Base-by-base conservation (phyloP, 352 stramenopile genomes). In the Phytopythium boreale region DNA sequence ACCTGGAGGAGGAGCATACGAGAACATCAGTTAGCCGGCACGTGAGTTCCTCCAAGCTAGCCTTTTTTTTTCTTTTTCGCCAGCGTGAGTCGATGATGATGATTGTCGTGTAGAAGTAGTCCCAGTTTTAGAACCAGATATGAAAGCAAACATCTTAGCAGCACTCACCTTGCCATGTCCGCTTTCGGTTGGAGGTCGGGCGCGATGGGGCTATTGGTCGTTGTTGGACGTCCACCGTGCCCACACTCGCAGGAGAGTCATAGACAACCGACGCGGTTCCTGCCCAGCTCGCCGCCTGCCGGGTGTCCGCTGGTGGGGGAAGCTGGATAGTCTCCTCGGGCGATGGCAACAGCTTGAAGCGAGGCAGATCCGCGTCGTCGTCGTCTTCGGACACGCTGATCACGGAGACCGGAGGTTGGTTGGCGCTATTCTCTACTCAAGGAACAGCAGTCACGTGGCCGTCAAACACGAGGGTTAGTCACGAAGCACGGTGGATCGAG, bases 331-430 rank as follows among this genome's bases (percentile, higher is more conserved):
- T 9, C 34, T 56, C 27, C 11, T 64, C 59, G 17, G 47, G 44
- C 9, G 56, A 43, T 2, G 59, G 46, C 9, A 64, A 34, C 47
- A 64, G 22, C 22, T 44, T 46, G 36, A 64, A 64, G 9, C 31
- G 59, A 1, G 59, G 59, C 15, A 57, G 3, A 14, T 51, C 31
- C 20, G 43, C 20, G 14, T 64, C 59, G 10, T 46, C 36, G 22
- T 64, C 59, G 17, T 56, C 59, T 8, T n/a, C n/a, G n/a, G 36
- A 47, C 31, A 36, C 59, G 26, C 43, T 52, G 7, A 46, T 26
- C 34, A 53, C 39, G 26, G 36, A 53, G 22, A 43, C 17, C 19
- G 41, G 11, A 2, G 56, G 22, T 2, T 26, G 26, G 22, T 31
- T 36, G 2, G 3, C 22, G 34, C 20, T 31, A 9, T 39, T 20